These are phyloP conservation scores for Suhomyces sp. DNA, from an alignment of 805 yeast species.

Conservation along the genomic window DNA sequence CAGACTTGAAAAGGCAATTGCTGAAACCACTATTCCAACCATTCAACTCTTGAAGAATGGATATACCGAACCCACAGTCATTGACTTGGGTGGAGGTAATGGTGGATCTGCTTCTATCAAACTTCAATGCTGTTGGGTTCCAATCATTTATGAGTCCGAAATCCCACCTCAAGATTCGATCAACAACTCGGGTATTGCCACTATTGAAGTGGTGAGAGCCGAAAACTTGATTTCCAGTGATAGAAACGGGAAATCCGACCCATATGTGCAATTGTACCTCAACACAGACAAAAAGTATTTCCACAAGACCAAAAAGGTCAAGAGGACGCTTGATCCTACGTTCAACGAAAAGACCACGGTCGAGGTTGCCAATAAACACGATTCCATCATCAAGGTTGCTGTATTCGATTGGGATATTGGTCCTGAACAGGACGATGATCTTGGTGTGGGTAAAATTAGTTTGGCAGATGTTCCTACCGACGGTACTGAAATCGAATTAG, in stretches of 20 bases:
- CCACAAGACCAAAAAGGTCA: constrained; percentile 74
- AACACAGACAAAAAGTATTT: constrained; percentile 59
- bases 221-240: constrained; percentile 80
- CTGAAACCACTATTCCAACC: constrained; percentile 67
- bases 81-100: constrained; percentile 53
- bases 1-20: constrained; percentile 56
- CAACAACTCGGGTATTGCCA: constrained; percentile 70
- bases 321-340: constrained; percentile 86
- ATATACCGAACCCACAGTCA: constrained; percentile 57
- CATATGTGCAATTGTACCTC: constrained; percentile 69
- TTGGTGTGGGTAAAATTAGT: constrained; percentile 64
- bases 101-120: constrained; percentile 49
- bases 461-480: constrained; percentile 50
- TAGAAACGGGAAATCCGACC: constrained; percentile 90
- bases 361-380: constrained; percentile 59
- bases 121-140: constrained; percentile 75
- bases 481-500: constrained; percentile 44
- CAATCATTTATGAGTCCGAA: constrained; percentile 52
- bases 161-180: constrained; percentile 76
- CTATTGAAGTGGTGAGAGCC: constrained; percentile 62
- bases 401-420: constrained; percentile 94
- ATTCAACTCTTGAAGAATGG: constrained; percentile 60
- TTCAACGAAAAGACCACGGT: constrained; percentile 74
- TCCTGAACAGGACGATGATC: constrained; percentile 75
- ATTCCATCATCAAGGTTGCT: constrained; percentile 55